Base-by-base conservation (phyloP, 306 rosid genomes). In the Inga oerstediana region DNA sequence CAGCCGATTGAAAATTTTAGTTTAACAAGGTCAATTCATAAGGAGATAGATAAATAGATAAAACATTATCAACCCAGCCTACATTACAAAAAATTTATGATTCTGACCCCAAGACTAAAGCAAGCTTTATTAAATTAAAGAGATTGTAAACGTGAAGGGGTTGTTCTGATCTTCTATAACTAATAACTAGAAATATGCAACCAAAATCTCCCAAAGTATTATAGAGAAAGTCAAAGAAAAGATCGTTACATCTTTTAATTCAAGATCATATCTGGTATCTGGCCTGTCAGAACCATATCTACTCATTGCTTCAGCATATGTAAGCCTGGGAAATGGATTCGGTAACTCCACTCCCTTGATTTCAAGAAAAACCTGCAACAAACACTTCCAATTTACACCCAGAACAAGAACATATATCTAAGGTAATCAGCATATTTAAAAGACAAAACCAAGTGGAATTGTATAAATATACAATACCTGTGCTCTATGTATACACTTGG, bases 231-330 rank as follows among this genome's bases (percentile, higher is more conserved):
- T 51, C 51, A 81, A 79, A 82, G 79, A 77, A 83, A 76, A 88
- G 86, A 76, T 74, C 64, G 61, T 81, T 94, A 96, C 99, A 90
- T 93, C 99, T 85, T 88, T 89, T 79, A 96, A 85, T 85, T 93
- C 97, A 20, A 96, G 99, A 83, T 92, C 94, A 86, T 91, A 93
- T 90, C 99, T 90, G 75, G 86, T 90, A 85, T 93, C 98, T 68
- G 97, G 98, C 87, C 93, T 83, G 82, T 93, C 99, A 8, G 98
- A 93, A 83, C 99, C 97, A 83, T 96, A 93, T 85, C 93, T 89
- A 85, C 87, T 86, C 93, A 90, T 93, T 70, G 99, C 98, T 84
- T 93, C 99, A 79, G 98, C 91, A 84, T 96, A 96, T n/a, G 98
- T 91, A 84, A 96, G 98, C 97, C 97, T 90, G 30, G 98, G 98